Conservation (phyloP, 108 stramenopile species). For the Fragilaria radians region DNA sequence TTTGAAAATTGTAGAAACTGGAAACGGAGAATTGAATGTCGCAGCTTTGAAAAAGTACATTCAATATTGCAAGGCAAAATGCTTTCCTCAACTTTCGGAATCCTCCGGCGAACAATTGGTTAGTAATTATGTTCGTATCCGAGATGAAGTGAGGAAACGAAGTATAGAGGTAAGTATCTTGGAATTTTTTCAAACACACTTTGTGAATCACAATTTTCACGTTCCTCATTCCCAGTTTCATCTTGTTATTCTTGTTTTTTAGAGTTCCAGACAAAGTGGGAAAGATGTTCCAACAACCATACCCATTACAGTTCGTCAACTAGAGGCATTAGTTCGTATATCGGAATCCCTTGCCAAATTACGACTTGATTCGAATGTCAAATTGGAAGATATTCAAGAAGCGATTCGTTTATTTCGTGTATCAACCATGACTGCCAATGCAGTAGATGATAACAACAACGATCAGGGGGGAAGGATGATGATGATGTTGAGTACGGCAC, state of each 20-base stretch:
- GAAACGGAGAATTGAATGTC: constrained; percentile 83
- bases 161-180: constrained; percentile 28
- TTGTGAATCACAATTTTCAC: background rate
- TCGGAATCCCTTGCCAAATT: constrained; percentile 96
- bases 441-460: constrained; percentile 40
- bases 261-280: background rate
- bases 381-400: constrained; percentile 93
- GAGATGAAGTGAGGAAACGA: constrained; percentile 83
- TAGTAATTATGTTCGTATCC: constrained; percentile 91
- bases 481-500: constrained; percentile 37
- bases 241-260: too few relatives aligned
- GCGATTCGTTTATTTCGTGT: constrained; percentile 96
- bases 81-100: constrained; percentile 83
- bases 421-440: constrained; percentile 95
- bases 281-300: constrained; percentile 60
- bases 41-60: constrained; percentile 97
- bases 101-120: constrained; percentile 84
- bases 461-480: constrained; percentile 14
- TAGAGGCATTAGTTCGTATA: constrained; percentile 98
- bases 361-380: constrained; percentile 89
- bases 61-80: constrained; percentile 91
- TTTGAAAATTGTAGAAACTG: constrained; percentile 69
- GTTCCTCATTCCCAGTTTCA: background rate
- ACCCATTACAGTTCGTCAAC: constrained; percentile 98
- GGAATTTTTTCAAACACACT: background rate